Conservation (phyloP, 2,329 filamentous ascomycete genomes). For the Fonsecaea erecta region DNA sequence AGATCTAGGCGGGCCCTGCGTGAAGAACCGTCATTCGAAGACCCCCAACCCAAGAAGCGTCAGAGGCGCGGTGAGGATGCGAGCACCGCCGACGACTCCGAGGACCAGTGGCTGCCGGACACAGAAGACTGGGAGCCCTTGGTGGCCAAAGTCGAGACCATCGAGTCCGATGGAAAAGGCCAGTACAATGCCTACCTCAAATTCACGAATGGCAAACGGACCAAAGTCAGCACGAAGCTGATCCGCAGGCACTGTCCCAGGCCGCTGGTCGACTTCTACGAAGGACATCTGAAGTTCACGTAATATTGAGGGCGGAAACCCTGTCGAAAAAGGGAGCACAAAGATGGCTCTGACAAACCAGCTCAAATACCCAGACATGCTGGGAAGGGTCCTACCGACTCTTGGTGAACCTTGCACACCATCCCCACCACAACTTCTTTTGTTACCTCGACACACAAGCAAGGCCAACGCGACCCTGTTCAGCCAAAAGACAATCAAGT, state of each 20-base stretch:
- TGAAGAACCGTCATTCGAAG: conserved; percentile 34
- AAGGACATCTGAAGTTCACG: conserved; percentile 48
- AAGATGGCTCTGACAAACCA: background rate
- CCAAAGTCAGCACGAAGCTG: conserved; percentile 47
- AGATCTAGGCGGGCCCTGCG: conserved; percentile 39
- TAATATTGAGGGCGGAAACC: conserved; percentile 38
- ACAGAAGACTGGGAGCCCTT: conserved; percentile 50
- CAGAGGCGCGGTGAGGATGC: conserved; percentile 37
- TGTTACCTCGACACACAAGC: too few relatives aligned
- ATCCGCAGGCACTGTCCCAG: conserved; percentile 51
- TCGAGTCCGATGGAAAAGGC: conserved; percentile 44
- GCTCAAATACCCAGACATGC: background rate
- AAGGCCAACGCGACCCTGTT: too few relatives aligned
- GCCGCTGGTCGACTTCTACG: conserved; percentile 56
- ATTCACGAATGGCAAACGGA: conserved; percentile 52
- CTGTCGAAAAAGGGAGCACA: background rate
- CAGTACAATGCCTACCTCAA: conserved; percentile 47
- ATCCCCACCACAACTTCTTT: too few relatives aligned
- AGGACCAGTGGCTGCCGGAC: conserved; percentile 47
- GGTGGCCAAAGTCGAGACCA: conserved; percentile 50
- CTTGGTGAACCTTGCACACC: too few relatives aligned
- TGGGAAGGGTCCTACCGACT: background rate
- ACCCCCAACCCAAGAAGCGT: conserved; percentile 30
- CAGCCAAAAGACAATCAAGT: too few relatives aligned
- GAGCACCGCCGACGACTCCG: conserved; percentile 34